Evolutionary conservation across 768 basidiomycete species (phyloP), one percentile per base, ranked within the genome.

Genomic region (Lactarius psammicola): DNA sequence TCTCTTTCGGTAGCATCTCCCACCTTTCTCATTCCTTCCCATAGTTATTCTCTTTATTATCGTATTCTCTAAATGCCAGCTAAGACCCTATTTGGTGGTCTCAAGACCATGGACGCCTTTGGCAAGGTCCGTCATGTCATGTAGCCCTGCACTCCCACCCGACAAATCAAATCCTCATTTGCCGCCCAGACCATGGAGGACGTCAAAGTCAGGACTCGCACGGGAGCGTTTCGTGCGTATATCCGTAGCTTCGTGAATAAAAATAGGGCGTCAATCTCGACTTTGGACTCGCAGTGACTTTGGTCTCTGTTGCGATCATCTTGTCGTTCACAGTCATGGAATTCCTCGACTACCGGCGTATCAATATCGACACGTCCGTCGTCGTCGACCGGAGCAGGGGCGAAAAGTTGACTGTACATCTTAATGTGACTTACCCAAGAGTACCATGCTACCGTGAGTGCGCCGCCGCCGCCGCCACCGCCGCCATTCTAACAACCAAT

Each of bases 141-240:
- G 10, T 30, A 40, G 28, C n/a, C n/a, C n/a, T n/a, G n/a, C n/a
- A n/a, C 18, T n/a, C 56, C 6, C 30, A 28, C 31, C 11, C 49
- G 4, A 5, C 4, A 23, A 13, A 5, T 54, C 36, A 2, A 51
- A 55, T 30, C 46, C 42, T 53, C 56, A 54, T 42, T 18, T 57
- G 28, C 38, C 34, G 23, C 28, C 5, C 72, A 99, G 96, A 99
- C 97, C 42, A 93, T 93, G 76, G 97, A 98, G 75, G 97, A 99
- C 82, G 97, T 99, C 69, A 98, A 98, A 80, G 93, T 99, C 79
- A 95, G 95, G 83, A 98, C 97, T 38, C 87, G 95, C 64, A 94
- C 92, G 55, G 95, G 92, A 71, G 96, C 92, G 70, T 81, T 95
- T 71, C 81, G 95, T 96, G 71, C 76, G 92, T 80, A 56, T 23